A percentile compares a stretch with the other conserved stretches of the same genome.
These are phyloP conservation scores for Thielaviopsis ethacetica DNA, from an alignment of 2,329 filamentous ascomycete species.

Conservation along the genomic window DNA sequence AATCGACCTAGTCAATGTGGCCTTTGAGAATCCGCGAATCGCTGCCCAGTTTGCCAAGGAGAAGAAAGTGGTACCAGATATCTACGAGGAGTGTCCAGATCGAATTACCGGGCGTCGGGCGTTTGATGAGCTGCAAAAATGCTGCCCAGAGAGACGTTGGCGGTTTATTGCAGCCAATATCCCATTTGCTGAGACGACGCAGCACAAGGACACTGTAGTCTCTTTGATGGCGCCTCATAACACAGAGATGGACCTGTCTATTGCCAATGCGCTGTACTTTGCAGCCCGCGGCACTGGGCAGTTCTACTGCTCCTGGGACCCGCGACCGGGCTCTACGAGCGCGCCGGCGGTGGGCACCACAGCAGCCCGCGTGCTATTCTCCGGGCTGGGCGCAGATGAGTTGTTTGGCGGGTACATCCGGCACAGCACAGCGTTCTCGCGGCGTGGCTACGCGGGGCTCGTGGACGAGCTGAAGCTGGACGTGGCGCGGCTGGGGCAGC, in stretches of 20 bases:
- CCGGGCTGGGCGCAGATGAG: slow-evolving; percentile 88
- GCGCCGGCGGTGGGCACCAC: slow-evolving; percentile 38
- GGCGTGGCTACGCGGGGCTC: slow-evolving; percentile 52
- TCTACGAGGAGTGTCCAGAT: slow-evolving; percentile 79
- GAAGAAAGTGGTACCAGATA: slow-evolving; percentile 18
- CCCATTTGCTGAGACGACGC: slow-evolving; percentile 56
- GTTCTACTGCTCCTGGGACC: slow-evolving; percentile 1
- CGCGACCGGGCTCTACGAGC: background rate
- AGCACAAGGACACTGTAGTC: slow-evolving; percentile 53
- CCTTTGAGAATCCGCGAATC: slow-evolving; percentile 82
- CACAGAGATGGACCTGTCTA: slow-evolving; percentile 97
- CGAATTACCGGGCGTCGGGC: slow-evolving; percentile 72
- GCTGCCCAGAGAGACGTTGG: slow-evolving; percentile 60
- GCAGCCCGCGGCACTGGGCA: slow-evolving; percentile 57
- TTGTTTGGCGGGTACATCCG: slow-evolving; percentile 87
- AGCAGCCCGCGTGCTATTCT: slow-evolving; percentile 67
- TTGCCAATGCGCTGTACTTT: slow-evolving; percentile 87
- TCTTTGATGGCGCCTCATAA: slow-evolving; percentile 81
- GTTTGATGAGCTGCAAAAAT: slow-evolving; percentile 51
- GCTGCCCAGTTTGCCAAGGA: slow-evolving; percentile 34
- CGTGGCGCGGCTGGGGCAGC: slow-evolving; percentile 67
- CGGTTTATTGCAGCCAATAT: slow-evolving; percentile 73
- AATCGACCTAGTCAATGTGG: slow-evolving; percentile 86
- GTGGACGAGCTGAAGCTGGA: slow-evolving; percentile 74
- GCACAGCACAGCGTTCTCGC: slow-evolving; percentile 60